These are phyloP conservation scores for Malassezia vespertilionis DNA, from an alignment of 1,284 basidiomycete species.

Conservation along the genomic window DNA sequence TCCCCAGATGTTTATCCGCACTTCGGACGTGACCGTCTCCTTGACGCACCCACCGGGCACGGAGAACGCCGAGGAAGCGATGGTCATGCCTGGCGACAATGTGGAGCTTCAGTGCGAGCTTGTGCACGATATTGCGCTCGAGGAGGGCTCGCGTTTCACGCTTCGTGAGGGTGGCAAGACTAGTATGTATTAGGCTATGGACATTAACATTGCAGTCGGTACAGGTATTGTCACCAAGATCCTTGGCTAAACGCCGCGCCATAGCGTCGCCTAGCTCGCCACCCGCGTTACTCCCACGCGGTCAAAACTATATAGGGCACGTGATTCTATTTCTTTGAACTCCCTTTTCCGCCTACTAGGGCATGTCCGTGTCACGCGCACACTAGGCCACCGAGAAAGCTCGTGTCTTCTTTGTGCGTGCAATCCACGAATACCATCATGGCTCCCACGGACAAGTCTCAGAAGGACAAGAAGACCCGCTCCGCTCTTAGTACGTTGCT, in stretches of 20 bases:
- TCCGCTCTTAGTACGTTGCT: slow-evolving; percentile 35
- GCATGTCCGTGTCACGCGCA: background rate
- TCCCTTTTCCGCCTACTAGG: background rate
- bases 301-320: slow-evolving; percentile 16
- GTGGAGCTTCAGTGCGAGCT: slow-evolving; percentile 83
- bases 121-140: slow-evolving; percentile 77
- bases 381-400: background rate
- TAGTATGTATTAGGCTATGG: slow-evolving; percentile 1
- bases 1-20: slow-evolving; percentile 91
- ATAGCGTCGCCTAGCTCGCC: background rate
- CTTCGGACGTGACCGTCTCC: slow-evolving; percentile 79
- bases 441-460: slow-evolving; percentile 39
- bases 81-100: slow-evolving; percentile 98
- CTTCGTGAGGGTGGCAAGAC: slow-evolving; percentile 94
- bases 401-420: slow-evolving; percentile 13
- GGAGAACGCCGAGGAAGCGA: slow-evolving; percentile 49
- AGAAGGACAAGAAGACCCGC: slow-evolving; percentile 46
- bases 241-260: slow-evolving; percentile 17
- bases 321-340: background rate
- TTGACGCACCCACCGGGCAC: slow-evolving; percentile 75
- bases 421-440: slow-evolving; percentile 16
- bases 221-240: slow-evolving; percentile 46
- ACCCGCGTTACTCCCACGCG: background rate
- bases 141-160: slow-evolving; percentile 89
- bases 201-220: slow-evolving; percentile 20